Evolutionary conservation across 2,329 filamentous ascomycete species (phyloP), one percentile per base, ranked within the genome.

Genomic region (Didymella arachidicola): DNA sequence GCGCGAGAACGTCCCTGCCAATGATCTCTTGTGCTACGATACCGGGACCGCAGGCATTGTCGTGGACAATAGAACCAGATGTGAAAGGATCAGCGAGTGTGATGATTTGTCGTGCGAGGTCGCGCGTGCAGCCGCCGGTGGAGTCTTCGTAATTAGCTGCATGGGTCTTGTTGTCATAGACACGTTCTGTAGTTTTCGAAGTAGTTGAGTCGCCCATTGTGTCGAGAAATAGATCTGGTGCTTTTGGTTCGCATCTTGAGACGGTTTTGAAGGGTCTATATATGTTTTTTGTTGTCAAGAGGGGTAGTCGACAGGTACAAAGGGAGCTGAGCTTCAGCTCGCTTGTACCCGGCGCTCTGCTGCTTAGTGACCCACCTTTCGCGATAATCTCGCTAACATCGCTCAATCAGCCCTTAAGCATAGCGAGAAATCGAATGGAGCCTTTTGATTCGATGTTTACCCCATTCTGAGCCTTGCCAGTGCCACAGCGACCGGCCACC

Each of bases 291-390:
- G 11, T 7, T 22, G 22, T 26, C 6, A 7, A n/a, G 32, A 36
- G 32, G 16, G 32, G 32, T 18, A 14, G 4, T n/a, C n/a, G 18
- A 5, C 3, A 12, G 42, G 32, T 2, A 47, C 12, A 32, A 47
- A 39, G 46, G 22, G 22, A 53, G 53, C 53, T 56, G 32, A 56
- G 25, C 29, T 26, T 56, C 53, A 56, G 46, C 53, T 56, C 46
- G 53, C 53, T 56, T 50, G 32, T 19, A 16, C n/a, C 29, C 39
- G n/a, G 26, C 34, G 25, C 34, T 19, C 25, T 19, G 29, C 7
- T 16, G 39, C 39, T 41, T 50, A 50, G 30, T 56, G 39, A 39
- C 11, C 30, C 26, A 22, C 12, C 1, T 4, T 32, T 50, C 39
- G 30, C 38, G 46, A 56, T n/a, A 4, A 25, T 1, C 4, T 50